Conservation (phyloP, 2,329 filamentous ascomycete species). For the Pseudocercospora macadamiae region DNA sequence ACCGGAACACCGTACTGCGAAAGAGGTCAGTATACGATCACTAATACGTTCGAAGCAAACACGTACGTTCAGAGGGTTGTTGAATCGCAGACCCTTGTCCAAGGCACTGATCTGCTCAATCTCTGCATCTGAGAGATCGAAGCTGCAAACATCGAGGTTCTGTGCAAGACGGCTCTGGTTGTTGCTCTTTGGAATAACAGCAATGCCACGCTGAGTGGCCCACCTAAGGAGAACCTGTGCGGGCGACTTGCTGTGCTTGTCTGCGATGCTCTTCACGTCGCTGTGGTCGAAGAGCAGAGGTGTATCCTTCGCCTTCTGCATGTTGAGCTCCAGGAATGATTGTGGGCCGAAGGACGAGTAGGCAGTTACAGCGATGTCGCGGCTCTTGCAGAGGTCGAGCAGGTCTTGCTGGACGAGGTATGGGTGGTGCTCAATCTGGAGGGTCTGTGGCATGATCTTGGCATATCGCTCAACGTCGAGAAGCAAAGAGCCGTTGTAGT, state of each 20-base stretch:
- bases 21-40: neutral
- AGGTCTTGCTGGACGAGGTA: slow-evolving; percentile 78
- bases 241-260: slow-evolving; percentile 71
- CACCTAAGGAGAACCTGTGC: slow-evolving; percentile 84
- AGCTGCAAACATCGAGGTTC: slow-evolving; percentile 69
- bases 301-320: slow-evolving; percentile 67
- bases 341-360: slow-evolving; percentile 84
- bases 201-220: slow-evolving; percentile 80
- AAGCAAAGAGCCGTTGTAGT: slow-evolving; percentile 77
- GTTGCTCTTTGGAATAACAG: slow-evolving; percentile 80
- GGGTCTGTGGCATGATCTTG: slow-evolving; percentile 71
- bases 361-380: slow-evolving; percentile 75
- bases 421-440: slow-evolving; percentile 90
- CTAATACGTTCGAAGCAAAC: neutral
- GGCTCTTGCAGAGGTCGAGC: slow-evolving; percentile 67
- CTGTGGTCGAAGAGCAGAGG: slow-evolving; percentile 72
- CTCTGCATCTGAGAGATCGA: slow-evolving; percentile 68
- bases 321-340: slow-evolving; percentile 76
- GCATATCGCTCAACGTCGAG: slow-evolving; percentile 81
- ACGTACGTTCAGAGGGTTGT: slow-evolving; percentile 72
- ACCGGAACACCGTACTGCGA: slow-evolving; percentile 23
- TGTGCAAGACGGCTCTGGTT: slow-evolving; percentile 59
- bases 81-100: slow-evolving; percentile 71
- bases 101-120: slow-evolving; percentile 67
- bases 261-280: slow-evolving; percentile 65